Base-by-base conservation (phyloP, 768 basidiomycete species). In the Panellus pusillus region DNA sequence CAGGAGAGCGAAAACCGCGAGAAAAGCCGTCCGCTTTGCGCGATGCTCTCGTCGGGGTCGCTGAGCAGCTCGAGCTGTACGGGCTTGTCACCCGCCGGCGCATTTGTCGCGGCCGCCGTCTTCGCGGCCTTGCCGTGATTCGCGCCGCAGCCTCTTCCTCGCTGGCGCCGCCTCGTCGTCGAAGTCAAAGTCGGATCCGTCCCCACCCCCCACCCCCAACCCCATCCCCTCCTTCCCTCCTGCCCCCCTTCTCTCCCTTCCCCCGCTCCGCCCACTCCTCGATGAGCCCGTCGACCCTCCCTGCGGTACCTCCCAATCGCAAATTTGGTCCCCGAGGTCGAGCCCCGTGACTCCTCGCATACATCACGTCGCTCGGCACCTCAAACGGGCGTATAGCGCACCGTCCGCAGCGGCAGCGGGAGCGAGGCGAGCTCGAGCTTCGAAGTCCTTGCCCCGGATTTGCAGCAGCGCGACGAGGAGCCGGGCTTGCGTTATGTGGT, bases 401-500 rank as follows among this genome's bases (percentile, higher is more conserved):
- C 94, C 6, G 91, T 96, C 24, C 91, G 87, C 45, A 99, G 74
- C 3, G 91, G 85, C 37, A 99, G 92, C 14, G 83, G 84, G 63
- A 98, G 70, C 60, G n/a, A n/a, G n/a, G n/a, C n/a, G n/a, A n/a
- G n/a, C n/a, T n/a, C n/a, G n/a, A n/a, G n/a, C n/a, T n/a, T 91
- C 75, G 68, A 92, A 98, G 44, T 93, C 84, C 62, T 91, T 93
- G n/a, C 20, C 87, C 89, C 91, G 90, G 29, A 99, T 86, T 62
- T 89, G 80, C 18, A 98, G 71, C 38, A 99, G 75, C 1, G 92
- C 96, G 47, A 95, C 95, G 58, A n/a, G n/a, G n/a, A n/a, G n/a
- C n/a, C n/a, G n/a, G n/a, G n/a, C n/a, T n/a, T 98, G 91, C 94
- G 97, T 68, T 99, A 97, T 2, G 87, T 82, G 64, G 98, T 93